Conservation (phyloP, 106 monocot species). For the Amphibolis antarctica region DNA sequence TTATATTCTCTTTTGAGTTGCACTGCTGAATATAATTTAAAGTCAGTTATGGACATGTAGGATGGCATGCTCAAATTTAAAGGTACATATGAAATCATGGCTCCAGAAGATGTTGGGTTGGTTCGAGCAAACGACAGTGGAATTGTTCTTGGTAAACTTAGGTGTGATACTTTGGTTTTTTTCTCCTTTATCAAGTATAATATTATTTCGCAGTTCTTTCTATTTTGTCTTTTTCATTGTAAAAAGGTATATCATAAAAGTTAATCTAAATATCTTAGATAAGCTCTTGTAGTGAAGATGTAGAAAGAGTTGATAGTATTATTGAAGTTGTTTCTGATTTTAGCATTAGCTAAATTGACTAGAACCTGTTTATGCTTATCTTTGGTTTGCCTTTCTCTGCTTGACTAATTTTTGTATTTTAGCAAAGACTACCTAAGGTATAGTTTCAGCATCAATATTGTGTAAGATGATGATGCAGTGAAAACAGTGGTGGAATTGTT, state of each 20-base stretch:
- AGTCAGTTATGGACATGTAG: slow-evolving; percentile 15
- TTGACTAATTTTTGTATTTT: too few relatives aligned
- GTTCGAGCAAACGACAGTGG: slow-evolving; percentile 69
- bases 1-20: background rate
- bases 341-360: too few relatives aligned
- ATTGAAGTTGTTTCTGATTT: too few relatives aligned
- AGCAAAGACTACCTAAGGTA: too few relatives aligned
- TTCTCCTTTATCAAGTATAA: background rate
- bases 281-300: too few relatives aligned
- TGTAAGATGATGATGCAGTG: too few relatives aligned
- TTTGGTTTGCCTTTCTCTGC: too few relatives aligned
- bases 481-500: too few relatives aligned
- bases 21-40: background rate
- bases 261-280: too few relatives aligned
- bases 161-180: slow-evolving; percentile 23
- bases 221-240: background rate
- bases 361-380: too few relatives aligned
- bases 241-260: background rate
- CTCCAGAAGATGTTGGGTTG: slow-evolving; percentile 91
- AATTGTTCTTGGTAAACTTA: slow-evolving; percentile 90
- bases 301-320: too few relatives aligned
- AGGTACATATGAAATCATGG: slow-evolving; percentile 92
- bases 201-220: background rate
- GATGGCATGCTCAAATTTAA: slow-evolving; percentile 97
- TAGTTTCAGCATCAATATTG: too few relatives aligned